Evolutionary conservation across 495 filamentous ascomycete species (phyloP).

Genomic region (Lophiotrema nucula): DNA sequence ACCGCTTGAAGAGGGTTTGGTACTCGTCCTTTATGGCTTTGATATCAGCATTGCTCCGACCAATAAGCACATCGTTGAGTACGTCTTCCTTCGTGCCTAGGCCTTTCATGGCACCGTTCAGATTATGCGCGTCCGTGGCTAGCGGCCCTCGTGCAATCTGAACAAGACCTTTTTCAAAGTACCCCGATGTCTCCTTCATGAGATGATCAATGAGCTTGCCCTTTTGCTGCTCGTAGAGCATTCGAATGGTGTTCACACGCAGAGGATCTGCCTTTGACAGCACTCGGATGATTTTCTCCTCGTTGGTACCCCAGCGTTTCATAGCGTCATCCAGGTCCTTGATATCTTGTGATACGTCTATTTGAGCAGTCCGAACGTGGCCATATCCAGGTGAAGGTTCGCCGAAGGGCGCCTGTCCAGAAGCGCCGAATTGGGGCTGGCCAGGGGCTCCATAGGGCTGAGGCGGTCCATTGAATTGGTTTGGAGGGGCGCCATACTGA

Average conservation of each 20-base stretch:
- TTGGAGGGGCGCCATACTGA: constrained; percentile 1
- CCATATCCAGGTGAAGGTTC: constrained; percentile 27
- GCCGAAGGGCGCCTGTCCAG: background rate
- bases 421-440: background rate
- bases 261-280: constrained; percentile 68
- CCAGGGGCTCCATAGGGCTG: constrained; percentile 10
- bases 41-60: constrained; percentile 80
- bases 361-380: constrained; percentile 48
- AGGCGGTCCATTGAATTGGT: constrained; percentile 7
- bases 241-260: constrained; percentile 66
- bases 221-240: constrained; percentile 61
- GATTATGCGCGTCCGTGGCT: constrained; percentile 62
- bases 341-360: constrained; percentile 64
- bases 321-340: constrained; percentile 73
- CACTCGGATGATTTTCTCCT: constrained; percentile 65
- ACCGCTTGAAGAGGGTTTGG: constrained; percentile 56
- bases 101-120: constrained; percentile 68
- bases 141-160: constrained; percentile 76
- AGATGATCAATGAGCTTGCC: constrained; percentile 71
- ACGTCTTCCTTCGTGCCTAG: constrained; percentile 81
- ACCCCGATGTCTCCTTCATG: constrained; percentile 69
- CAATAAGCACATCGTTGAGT: constrained; percentile 81
- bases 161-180: constrained; percentile 68
- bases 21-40: constrained; percentile 77
- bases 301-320: constrained; percentile 90